phyloP scores from a whole-genome alignment of 2,329 filamentous ascomycete genomes.

The Nigrospora osmanthi region DNA sequence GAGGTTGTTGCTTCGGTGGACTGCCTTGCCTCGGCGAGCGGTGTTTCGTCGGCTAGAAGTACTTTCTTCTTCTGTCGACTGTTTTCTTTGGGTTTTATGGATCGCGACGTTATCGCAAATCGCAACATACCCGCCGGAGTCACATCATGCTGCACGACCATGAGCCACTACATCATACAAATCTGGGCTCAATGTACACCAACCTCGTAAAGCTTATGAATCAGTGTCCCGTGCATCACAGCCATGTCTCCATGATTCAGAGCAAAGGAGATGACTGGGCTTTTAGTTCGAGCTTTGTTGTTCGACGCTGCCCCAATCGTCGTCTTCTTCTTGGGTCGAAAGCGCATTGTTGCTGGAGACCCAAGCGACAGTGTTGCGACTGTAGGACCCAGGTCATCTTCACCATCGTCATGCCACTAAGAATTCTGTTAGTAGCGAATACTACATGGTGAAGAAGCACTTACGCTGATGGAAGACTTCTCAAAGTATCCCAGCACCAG shows the following conservation, averaged over 20 bases:
- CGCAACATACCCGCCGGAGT: slow-evolving; percentile 39
- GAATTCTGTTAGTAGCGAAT: neutral
- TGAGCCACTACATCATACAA: neutral
- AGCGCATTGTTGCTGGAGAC: slow-evolving; percentile 47
- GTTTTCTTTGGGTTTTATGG: slow-evolving; percentile 29
- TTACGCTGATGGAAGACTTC: slow-evolving; percentile 45
- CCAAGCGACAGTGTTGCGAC: slow-evolving; percentile 57
- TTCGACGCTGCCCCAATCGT: slow-evolving; percentile 13
- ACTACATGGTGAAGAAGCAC: slow-evolving; percentile 12
- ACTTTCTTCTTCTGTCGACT: too few relatives aligned
- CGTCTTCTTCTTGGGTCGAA: slow-evolving; percentile 42
- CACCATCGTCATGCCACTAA: slow-evolving; percentile 60
- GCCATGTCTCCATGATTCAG: slow-evolving; percentile 58
- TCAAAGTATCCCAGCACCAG: slow-evolving; percentile 57
- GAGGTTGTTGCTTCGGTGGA: too few relatives aligned
- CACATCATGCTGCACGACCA: slow-evolving; percentile 37
- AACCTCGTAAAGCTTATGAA: slow-evolving; percentile 53
- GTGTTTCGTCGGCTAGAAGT: too few relatives aligned
- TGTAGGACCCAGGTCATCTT: slow-evolving; percentile 51
- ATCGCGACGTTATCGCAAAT: slow-evolving; percentile 49
- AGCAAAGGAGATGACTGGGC: slow-evolving; percentile 25
- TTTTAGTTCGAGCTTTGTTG: slow-evolving; percentile 18
- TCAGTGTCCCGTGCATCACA: slow-evolving; percentile 51
- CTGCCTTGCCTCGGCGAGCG: too few relatives aligned
- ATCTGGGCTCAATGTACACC: slow-evolving; percentile 5